phyloP scores from a whole-genome alignment of 306 rosid genomes.

The Astragalus membranaceus region DNA sequence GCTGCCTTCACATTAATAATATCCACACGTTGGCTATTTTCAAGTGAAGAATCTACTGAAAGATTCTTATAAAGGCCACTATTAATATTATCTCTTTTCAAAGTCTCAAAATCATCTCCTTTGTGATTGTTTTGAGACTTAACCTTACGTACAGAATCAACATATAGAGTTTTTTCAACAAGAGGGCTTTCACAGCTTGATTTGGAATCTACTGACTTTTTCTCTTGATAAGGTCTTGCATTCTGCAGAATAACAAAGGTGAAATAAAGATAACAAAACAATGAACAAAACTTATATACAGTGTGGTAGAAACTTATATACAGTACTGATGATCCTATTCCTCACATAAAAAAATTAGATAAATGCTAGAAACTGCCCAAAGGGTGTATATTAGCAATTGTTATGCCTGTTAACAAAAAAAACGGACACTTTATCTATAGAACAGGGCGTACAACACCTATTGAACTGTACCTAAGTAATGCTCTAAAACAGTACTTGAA shows the following conservation, averaged over 20 bases:
- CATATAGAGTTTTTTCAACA: slow-evolving; percentile 71
- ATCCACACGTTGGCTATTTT: slow-evolving; percentile 25
- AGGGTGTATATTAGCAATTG: too few species aligned
- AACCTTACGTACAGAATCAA: slow-evolving; percentile 50
- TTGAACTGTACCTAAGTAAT: too few species aligned
- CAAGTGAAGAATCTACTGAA: slow-evolving; percentile 31
- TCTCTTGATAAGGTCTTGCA: slow-evolving; percentile 23
- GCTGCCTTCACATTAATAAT: slow-evolving; percentile 27
- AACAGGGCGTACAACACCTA: too few species aligned
- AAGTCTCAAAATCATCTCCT: slow-evolving; percentile 23
- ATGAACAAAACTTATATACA: too few species aligned
- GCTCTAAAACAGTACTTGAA: too few species aligned
- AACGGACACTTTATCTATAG: too few species aligned
- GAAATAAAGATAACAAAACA: background rate
- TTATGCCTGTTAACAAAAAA: too few species aligned
- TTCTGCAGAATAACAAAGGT: slow-evolving; percentile 32
- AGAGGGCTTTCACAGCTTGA: slow-evolving; percentile 33
- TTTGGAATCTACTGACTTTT: slow-evolving; percentile 21
- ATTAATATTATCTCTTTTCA: slow-evolving; percentile 12
- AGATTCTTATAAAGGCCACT: slow-evolving; percentile 17
- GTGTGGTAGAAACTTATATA: too few species aligned
- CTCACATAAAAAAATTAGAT: too few species aligned
- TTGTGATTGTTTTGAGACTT: slow-evolving; percentile 31
- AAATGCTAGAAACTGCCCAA: too few species aligned
- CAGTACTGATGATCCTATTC: too few species aligned